phyloP scores from a whole-genome alignment of 495 filamentous ascomycete genomes.

The Chaetomidium leptoderma region DNA sequence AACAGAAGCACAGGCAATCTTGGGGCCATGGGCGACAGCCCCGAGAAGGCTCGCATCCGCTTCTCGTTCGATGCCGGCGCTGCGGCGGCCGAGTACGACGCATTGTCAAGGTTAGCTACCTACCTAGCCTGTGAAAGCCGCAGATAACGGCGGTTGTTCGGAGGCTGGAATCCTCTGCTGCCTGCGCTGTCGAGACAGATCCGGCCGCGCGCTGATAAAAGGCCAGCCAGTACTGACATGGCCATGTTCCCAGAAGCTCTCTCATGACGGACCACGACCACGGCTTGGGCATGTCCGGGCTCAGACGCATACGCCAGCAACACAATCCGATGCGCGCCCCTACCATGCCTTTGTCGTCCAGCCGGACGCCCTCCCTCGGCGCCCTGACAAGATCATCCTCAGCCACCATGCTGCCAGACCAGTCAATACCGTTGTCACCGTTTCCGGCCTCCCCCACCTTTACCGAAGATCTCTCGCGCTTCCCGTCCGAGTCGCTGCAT shows the following conservation, averaged over 20 bases:
- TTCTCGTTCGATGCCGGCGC: conserved; percentile 55
- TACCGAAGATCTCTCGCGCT: conserved; percentile 83
- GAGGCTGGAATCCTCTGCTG: background rate
- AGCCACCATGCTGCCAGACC: conserved; percentile 51
- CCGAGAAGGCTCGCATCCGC: conserved; percentile 46
- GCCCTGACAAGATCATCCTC: conserved; percentile 58
- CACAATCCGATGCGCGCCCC: conserved; percentile 59
- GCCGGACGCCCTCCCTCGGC: conserved; percentile 59
- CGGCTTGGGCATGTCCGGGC: conserved; percentile 63
- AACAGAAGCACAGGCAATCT: conserved; percentile 62
- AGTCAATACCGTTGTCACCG: conserved; percentile 46
- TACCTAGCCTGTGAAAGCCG: background rate
- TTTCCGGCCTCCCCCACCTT: conserved; percentile 67
- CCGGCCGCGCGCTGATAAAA: background rate
- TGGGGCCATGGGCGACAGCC: conserved; percentile 38
- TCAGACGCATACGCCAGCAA: conserved; percentile 89
- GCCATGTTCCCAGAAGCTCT: conserved; percentile 38
- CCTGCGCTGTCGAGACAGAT: conserved; percentile 18
- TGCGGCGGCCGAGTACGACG: conserved; percentile 47
- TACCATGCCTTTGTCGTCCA: conserved; percentile 57
- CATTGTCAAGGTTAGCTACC: conserved; percentile 50
- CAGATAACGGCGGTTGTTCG: conserved; percentile 1
- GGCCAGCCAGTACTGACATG: conserved; percentile 29
- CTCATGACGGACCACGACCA: conserved; percentile 57
- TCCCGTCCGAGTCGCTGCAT: conserved; percentile 92